These are phyloP conservation scores for Fusarium udum DNA, from an alignment of 2,329 filamentous ascomycete species.

Conservation along the genomic window DNA sequence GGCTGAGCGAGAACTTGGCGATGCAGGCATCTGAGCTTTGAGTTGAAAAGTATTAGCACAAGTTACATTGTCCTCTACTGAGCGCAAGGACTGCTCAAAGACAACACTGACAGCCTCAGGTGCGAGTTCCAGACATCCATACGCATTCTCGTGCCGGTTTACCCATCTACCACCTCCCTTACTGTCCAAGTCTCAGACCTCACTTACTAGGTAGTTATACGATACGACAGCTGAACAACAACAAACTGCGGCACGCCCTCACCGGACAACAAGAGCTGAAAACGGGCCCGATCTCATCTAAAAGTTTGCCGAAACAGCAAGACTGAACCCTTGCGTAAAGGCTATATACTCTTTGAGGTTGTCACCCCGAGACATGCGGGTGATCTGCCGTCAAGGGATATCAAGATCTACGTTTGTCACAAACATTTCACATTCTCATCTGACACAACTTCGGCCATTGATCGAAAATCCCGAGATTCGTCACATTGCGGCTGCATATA, in stretches of 20 bases:
- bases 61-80: not conserved
- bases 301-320: not conserved
- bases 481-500: not conserved
- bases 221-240: not conserved
- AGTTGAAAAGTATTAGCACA: not conserved
- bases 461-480: not conserved
- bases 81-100: not conserved
- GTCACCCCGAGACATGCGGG: constrained; percentile 22
- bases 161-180: constrained; percentile 10
- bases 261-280: not conserved
- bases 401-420: constrained; percentile 20
- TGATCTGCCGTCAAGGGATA: constrained; percentile 23
- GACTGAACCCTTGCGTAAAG: constrained; percentile 1
- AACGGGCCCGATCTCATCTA: not conserved
- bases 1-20: not conserved
- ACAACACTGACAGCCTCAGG: not conserved
- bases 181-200: not conserved
- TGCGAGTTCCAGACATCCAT: not conserved
- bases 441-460: not conserved
- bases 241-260: not conserved
- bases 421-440: constrained; percentile 30
- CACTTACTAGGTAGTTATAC: not conserved
- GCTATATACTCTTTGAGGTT: not conserved
- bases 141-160: not conserved
- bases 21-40: not conserved